A percentile compares a stretch with the other conserved stretches of the same genome.
Conservation (phyloP, 805 yeast species). For the Cyberlindnera maclurae region DNA sequence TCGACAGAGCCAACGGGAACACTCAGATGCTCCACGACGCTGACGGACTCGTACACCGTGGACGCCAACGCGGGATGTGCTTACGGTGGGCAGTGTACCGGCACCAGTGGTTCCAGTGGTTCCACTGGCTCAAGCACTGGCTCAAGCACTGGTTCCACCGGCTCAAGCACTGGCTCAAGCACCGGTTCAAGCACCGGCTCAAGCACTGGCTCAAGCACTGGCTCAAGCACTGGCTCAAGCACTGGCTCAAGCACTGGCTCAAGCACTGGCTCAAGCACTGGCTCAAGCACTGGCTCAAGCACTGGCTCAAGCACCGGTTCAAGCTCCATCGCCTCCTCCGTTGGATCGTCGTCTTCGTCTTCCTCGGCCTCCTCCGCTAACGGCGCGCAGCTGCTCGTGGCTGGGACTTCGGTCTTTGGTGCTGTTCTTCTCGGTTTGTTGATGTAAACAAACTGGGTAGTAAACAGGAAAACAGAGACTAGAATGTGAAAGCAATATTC, state of each 20-base stretch:
- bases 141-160: neutral
- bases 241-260: too few species aligned
- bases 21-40: conserved; percentile 22
- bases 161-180: neutral
- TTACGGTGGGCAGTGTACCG: conserved; percentile 9
- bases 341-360: conserved; percentile 8
- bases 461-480: too few species aligned
- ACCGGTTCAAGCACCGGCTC: too few species aligned
- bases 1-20: conserved; percentile 34
- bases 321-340: conserved; percentile 9
- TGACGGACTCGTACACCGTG: conserved; percentile 15
- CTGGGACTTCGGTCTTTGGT: conserved; percentile 13
- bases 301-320: too few species aligned
- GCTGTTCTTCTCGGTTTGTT: conserved; percentile 11
- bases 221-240: too few species aligned
- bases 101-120: conserved; percentile 1
- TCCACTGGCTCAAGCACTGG: neutral
- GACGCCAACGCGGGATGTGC: conserved; percentile 14
- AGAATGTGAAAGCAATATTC: too few species aligned
- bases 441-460: conserved; percentile 2
- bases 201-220: too few species aligned
- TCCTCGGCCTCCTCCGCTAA: conserved; percentile 9
- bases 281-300: too few species aligned
- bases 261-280: too few species aligned
- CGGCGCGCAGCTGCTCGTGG: conserved; percentile 9